These are phyloP conservation scores for Infundibulicybe gibba DNA, from an alignment of 768 basidiomycete species.

Conservation along the genomic window DNA sequence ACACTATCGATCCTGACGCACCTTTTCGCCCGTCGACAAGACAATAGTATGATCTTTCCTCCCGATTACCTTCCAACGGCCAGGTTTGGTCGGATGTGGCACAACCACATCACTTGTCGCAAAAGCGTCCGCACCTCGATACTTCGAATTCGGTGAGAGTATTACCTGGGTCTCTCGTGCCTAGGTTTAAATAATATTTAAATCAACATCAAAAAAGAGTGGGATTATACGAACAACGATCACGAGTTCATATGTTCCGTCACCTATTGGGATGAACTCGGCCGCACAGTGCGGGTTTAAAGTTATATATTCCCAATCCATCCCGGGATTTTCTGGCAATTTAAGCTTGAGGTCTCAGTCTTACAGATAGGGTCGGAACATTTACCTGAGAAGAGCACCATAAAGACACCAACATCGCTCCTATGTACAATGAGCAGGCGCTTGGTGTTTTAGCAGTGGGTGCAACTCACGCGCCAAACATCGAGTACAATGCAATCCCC, in stretches of 20 bases:
- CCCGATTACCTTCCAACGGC: slow-evolving; percentile 34
- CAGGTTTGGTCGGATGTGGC: slow-evolving; percentile 37
- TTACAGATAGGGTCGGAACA: too few relatives aligned
- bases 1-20: slow-evolving; percentile 4
- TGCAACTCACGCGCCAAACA: slow-evolving; percentile 32
- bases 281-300: slow-evolving; percentile 13
- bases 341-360: too few relatives aligned
- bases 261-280: slow-evolving; percentile 26
- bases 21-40: slow-evolving; percentile 32
- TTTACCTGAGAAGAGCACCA: too few relatives aligned
- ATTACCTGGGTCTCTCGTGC: slow-evolving; percentile 8
- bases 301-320: slow-evolving; percentile 33
- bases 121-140: slow-evolving; percentile 34
- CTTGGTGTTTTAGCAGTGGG: too few relatives aligned
- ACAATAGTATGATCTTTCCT: slow-evolving; percentile 38
- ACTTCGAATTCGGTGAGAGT: slow-evolving; percentile 24
- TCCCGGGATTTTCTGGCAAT: too few relatives aligned
- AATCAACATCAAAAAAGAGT: neutral
- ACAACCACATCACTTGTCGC: slow-evolving; percentile 39
- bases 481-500: slow-evolving; percentile 16
- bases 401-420: too few relatives aligned
- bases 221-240: slow-evolving; percentile 25
- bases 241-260: slow-evolving; percentile 31
- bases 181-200: neutral
- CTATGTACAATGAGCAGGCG: too few relatives aligned